Percentiles rank a stretch among this genome's conserved stretches.
Evolutionary conservation across 208 protist species (phyloP).

Genomic region (Crithidia sp.): DNA sequence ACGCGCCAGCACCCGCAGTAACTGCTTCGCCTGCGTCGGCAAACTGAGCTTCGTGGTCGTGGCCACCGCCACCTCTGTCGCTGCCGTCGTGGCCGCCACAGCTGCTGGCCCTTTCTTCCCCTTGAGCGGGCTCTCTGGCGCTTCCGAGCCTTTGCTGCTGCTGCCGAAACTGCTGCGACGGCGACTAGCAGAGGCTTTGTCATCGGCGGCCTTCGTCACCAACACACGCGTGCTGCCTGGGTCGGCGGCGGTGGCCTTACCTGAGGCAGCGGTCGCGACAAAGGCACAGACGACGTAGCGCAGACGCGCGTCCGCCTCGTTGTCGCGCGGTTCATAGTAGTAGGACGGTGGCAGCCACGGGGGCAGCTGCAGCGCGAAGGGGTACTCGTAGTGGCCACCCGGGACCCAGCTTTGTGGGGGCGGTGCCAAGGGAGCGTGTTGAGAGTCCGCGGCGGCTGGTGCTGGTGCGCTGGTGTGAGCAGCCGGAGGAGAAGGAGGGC

Average conservation of each 20-base stretch:
- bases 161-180: neutral
- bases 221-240: neutral
- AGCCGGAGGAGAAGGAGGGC: no score
- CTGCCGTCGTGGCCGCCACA: no score
- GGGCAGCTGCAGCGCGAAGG: conserved; percentile 33
- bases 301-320: conserved; percentile 14
- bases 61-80: neutral
- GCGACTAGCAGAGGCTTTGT: neutral
- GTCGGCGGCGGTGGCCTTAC: neutral
- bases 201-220: neutral
- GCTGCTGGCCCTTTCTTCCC: no score
- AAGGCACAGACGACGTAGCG: conserved; percentile 25
- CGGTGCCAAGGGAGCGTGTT: no score
- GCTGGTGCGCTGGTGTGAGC: no score
- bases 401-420: conserved; percentile 10
- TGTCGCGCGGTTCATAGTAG: conserved; percentile 21
- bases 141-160: neutral
- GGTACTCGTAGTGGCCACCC: conserved; percentile 27
- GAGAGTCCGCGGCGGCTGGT: no score
- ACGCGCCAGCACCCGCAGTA: neutral
- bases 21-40: neutral
- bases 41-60: neutral
- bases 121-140: no score
- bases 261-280: neutral
- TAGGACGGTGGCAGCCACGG: conserved; percentile 48